Evolutionary conservation across 192 early-diverging fungal genomes (phyloP), one percentile per base, ranked within the genome.

Genomic region (Podila clonocystis): DNA sequence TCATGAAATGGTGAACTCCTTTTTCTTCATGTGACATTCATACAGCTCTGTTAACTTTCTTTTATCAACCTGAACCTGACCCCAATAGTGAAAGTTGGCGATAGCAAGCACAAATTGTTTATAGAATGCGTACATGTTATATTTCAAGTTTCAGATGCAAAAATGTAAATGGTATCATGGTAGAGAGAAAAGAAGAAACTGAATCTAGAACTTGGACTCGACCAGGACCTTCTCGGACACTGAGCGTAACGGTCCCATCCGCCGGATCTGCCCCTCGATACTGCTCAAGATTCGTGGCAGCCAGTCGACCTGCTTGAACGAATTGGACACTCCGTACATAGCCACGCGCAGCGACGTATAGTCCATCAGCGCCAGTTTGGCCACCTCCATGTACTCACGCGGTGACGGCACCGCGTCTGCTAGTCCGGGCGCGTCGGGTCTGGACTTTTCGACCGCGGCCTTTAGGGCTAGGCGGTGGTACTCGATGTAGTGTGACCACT

Each of bases 381-480:
- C 77, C 29, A 80, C 66, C 7, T 80, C 71, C 34, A 64, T 29
- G 62, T 80, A 80, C 9, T 72, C 77, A 9, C 31, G 65, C 19
- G 77, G 45, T 0, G 77, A 80, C 3, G 77, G 71, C 13, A 80
- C 57, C 12, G 50, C 9, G 50, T 22, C 26, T 9, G 11, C 13
- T 3, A 45, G 15, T 12, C 13, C 41, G 7, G 41, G 41, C 3
- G 41, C 41, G 15, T 45, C 41, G 2, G 41, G 41, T 45, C 41
- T 45, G 15, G 41, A 45, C 41, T n/a, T 52, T 48, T 76, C 62
- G 22, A 50, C 68, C 9, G 77, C 41, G 0, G 50, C 62, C 34
- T 80, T 64, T 19, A 80, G 71, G n/a, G 77, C 77, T 2, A 80
- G 48, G 11, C 77, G 77, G 62, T 80, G 77, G 49, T 80, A 80